These are phyloP conservation scores for Fusarium annulatum DNA, from an alignment of 2,329 filamentous ascomycete genomes.

Conservation along the genomic window DNA sequence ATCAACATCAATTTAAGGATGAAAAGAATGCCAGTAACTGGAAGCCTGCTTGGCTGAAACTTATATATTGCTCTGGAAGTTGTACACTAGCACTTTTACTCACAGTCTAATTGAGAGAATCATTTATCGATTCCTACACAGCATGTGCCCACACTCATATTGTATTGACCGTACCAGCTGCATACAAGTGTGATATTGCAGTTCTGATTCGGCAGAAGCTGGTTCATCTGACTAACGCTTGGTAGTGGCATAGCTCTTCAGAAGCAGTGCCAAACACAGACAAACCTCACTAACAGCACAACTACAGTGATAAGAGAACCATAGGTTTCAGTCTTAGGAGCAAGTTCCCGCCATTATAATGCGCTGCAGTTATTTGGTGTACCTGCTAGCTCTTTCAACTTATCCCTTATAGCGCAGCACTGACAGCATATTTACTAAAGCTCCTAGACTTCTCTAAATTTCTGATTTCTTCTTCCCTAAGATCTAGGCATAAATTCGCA, in stretches of 20 bases:
- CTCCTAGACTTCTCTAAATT: constrained; percentile 4
- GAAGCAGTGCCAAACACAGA: background rate
- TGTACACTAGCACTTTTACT: constrained; percentile 21
- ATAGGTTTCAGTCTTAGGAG: background rate
- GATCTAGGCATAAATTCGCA: background rate
- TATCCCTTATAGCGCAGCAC: background rate
- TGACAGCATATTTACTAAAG: background rate
- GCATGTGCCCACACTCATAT: background rate
- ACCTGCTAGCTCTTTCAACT: background rate
- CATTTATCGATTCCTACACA: background rate
- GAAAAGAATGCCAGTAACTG: background rate
- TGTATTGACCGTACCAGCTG: background rate
- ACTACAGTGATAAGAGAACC: background rate
- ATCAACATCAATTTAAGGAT: constrained; percentile 3
- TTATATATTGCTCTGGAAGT: constrained; percentile 7
- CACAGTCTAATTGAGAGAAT: constrained; percentile 3
- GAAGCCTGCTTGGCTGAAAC: constrained; percentile 5
- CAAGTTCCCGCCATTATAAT: background rate
- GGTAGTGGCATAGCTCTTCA: background rate
- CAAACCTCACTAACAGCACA: background rate
- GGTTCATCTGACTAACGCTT: background rate
- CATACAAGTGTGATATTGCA: background rate
- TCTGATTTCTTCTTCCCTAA: background rate
- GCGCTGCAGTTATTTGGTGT: background rate
- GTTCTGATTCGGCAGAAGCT: background rate